Base-by-base conservation (phyloP, 2,329 filamentous ascomycete species). In the Fusarium sp. region DNA sequence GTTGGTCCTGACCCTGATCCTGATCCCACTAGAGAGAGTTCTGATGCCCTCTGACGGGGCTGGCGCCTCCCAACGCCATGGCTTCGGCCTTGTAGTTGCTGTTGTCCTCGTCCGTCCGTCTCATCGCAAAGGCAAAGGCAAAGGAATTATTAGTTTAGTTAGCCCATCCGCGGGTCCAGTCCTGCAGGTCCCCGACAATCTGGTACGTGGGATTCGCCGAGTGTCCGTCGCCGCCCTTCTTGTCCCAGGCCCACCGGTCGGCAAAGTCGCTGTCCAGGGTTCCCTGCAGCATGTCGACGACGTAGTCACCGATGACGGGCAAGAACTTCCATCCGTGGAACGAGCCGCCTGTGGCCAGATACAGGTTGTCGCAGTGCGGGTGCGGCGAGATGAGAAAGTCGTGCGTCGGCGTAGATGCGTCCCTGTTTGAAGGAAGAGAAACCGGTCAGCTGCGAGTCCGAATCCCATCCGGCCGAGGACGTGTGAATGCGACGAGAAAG, bases 241-340 rank as follows among this genome's bases (percentile, higher is more conserved):
- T 82, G 79, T 86, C 80, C 86, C 87, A 88, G 54, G 83, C 85
- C 85, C 85, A 87, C 61, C 85, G 81, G 64, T 81, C 80, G 30
- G 77, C 78, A 67, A 83, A 83, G 41, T 84, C 81, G 9, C 78
- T 71, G n/a, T 80, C 80, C 35, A 87, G 81, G 64, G 78, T 80
- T 64, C 83, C 84, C 61, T 85, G 78, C 77, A 87, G 79, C 82
- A 87, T 84, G 73, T 89, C 85, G 34, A 85, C 82, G 66, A 90
- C 84, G 79, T 92, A 92, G 67, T 88, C 87, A 5, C 91, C 90
- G 72, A 91, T 88, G 27, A 88, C 88, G 1, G 90, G 90, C 30
- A 92, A 82, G 77, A 92, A 92, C 79, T 92, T 92, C 87, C 88
- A 92, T 34, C 88, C 87, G 77, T 92, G 91, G 72, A 92, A 91